Evolutionary conservation across 2,329 filamentous ascomycete genomes (phyloP).

Genomic region (Cladosporium phlei): DNA sequence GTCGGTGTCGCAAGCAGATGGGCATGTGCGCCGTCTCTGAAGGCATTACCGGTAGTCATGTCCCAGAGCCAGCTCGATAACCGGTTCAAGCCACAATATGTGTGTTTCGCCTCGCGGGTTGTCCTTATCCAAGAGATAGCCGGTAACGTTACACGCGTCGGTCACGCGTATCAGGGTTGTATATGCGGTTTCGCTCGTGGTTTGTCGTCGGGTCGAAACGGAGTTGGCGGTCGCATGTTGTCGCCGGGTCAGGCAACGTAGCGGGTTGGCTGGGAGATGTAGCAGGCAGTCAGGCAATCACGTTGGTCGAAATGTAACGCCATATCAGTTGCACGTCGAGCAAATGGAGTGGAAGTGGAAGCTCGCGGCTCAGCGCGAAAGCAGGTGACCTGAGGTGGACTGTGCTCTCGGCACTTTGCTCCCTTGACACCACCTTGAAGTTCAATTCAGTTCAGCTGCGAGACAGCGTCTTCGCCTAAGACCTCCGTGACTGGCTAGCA

Average conservation of each 20-base stretch:
- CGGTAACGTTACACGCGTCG: background rate
- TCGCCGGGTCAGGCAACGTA: background rate
- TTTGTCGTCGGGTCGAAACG: background rate
- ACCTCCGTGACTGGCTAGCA: background rate
- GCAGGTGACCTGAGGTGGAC: background rate
- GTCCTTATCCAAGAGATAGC: background rate
- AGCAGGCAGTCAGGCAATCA: background rate
- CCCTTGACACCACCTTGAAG: no score
- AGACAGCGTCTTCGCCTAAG: background rate
- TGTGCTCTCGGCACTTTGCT: background rate
- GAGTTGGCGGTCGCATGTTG: conserved; percentile 2
- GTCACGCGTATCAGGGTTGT: conserved; percentile 15
- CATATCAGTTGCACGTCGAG: background rate
- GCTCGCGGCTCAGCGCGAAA: no score
- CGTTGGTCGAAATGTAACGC: background rate
- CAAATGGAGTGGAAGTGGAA: no score
- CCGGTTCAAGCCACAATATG: no score
- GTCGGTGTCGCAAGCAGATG: background rate
- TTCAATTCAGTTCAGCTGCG: no score
- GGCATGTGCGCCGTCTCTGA: conserved; percentile 6
- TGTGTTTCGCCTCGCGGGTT: no score
- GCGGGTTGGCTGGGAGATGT: background rate
- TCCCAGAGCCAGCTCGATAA: no score
- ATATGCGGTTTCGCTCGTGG: conserved; percentile 13
- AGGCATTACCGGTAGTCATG: conserved; percentile 8